Evolutionary conservation across 2,329 filamentous ascomycete species (phyloP).

Genomic region (Aspergillus sergii): DNA sequence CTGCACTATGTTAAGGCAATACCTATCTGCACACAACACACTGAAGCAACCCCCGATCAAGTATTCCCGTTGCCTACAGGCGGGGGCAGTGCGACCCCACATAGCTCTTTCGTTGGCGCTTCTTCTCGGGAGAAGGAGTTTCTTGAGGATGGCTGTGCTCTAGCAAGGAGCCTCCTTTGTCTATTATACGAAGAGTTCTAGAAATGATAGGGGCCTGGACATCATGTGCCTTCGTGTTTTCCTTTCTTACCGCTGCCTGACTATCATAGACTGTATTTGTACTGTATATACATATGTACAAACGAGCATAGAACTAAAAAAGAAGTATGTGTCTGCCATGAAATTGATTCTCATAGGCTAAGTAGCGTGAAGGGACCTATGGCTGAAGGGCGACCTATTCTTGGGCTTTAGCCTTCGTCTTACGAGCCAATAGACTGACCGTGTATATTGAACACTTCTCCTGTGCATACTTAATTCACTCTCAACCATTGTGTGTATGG

Average conservation of each 20-base stretch:
- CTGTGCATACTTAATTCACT: no score
- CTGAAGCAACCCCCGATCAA: not conserved
- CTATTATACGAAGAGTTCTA: no score
- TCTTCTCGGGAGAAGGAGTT: not conserved
- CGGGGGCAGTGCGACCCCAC: not conserved
- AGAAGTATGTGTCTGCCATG: not conserved
- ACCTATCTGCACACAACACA: no score
- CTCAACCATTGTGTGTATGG: no score
- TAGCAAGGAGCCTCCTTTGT: not conserved
- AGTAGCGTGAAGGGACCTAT: no score
- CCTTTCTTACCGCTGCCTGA: not conserved
- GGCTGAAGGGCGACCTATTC: no score
- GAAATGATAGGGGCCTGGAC: not conserved
- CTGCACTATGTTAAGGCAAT: no score
- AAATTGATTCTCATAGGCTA: not conserved
- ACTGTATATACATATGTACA: not conserved
- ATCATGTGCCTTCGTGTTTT: no score
- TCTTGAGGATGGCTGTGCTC: not conserved
- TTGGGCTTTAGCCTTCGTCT: no score
- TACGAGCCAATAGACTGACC: no score
- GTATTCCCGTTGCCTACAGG: not conserved
- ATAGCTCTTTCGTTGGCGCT: not conserved
- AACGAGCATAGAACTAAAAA: not conserved
- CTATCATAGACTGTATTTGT: not conserved
- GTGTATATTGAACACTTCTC: no score